phyloP scores from a whole-genome alignment of 2,329 filamentous ascomycete genomes.

The Cladosporium colombiae region DNA sequence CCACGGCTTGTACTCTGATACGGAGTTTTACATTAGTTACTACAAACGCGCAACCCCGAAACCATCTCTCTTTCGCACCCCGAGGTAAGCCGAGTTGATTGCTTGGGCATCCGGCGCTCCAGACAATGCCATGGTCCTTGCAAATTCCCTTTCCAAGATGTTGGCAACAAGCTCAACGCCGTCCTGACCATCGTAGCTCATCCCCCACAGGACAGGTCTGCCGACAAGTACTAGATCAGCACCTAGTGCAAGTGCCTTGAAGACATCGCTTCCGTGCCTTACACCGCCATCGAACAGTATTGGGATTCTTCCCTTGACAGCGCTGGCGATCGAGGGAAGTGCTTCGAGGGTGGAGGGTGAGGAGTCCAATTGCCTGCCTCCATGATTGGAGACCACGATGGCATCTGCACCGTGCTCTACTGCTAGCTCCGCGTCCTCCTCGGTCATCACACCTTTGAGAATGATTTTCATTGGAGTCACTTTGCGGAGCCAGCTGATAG shows the following conservation, averaged over 20 bases:
- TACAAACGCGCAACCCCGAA: slow-evolving; percentile 25
- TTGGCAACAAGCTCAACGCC: slow-evolving; percentile 22
- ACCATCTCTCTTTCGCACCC: slow-evolving; percentile 23
- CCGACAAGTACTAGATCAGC: slow-evolving; percentile 43
- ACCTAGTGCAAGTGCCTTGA: slow-evolving; percentile 56
- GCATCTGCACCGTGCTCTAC: slow-evolving; percentile 46
- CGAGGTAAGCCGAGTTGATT: slow-evolving; percentile 24
- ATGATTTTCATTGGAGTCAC: slow-evolving; percentile 51
- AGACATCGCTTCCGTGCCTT: slow-evolving; percentile 55
- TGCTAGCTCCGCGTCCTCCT: slow-evolving; percentile 47
- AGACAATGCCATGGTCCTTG: slow-evolving; percentile 29
- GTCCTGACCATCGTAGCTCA: slow-evolving; percentile 21
- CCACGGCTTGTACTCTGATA: neutral
- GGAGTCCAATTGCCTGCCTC: slow-evolving; percentile 13
- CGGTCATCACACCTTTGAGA: slow-evolving; percentile 47
- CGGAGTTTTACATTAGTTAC: neutral
- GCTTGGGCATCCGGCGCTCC: slow-evolving; percentile 25
- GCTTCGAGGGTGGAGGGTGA: slow-evolving; percentile 15
- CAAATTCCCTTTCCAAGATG: slow-evolving; percentile 25
- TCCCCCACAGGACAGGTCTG: slow-evolving; percentile 22
- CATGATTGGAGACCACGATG: slow-evolving; percentile 48
- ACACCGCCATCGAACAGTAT: slow-evolving; percentile 62
- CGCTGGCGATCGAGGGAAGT: slow-evolving; percentile 42
- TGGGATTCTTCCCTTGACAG: slow-evolving; percentile 57
- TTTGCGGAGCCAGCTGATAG: slow-evolving; percentile 51